phyloP scores from a whole-genome alignment of 2,329 filamentous ascomycete genomes.

The Trichophaea hybrida region DNA sequence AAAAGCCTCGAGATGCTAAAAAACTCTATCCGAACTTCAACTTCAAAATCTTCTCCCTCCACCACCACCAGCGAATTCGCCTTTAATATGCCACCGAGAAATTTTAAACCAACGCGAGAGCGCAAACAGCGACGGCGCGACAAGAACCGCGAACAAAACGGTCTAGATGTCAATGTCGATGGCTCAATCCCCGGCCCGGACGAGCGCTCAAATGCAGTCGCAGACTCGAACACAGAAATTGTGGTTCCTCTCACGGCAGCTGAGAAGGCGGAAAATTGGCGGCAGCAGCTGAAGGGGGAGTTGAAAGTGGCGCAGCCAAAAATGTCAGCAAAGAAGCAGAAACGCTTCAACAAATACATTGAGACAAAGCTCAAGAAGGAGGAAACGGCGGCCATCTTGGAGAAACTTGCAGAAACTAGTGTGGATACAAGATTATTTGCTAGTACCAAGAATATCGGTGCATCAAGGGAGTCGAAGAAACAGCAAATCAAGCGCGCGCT shows the following conservation, averaged over 20 bases:
- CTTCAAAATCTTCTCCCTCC: neutral
- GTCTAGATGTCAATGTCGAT: neutral
- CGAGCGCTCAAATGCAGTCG: neutral
- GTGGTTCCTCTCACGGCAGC: conserved; percentile 36
- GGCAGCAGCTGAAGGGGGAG: conserved; percentile 37
- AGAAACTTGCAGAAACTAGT: conserved; percentile 63
- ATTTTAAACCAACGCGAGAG: conserved; percentile 26
- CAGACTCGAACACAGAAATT: conserved; percentile 29
- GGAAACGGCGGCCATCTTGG: conserved; percentile 70
- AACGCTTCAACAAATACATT: conserved; percentile 55
- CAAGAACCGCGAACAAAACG: conserved; percentile 1
- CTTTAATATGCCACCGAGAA: conserved; percentile 30
- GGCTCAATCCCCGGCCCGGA: neutral
- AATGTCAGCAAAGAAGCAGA: conserved; percentile 50
- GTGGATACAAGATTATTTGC: conserved; percentile 69
- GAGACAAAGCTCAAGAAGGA: conserved; percentile 92
- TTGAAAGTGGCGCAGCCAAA: conserved; percentile 40
- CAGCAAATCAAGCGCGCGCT: conserved; percentile 51
- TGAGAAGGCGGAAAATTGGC: conserved; percentile 40
- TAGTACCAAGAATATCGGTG: conserved; percentile 64
- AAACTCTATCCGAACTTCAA: neutral
- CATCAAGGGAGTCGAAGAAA: conserved; percentile 54
- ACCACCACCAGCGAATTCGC: neutral
- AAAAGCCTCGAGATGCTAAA: too few species aligned
- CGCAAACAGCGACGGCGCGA: conserved; percentile 21